phyloP scores from a whole-genome alignment of 2,329 filamentous ascomycete species.

The Xylaria sp. region DNA sequence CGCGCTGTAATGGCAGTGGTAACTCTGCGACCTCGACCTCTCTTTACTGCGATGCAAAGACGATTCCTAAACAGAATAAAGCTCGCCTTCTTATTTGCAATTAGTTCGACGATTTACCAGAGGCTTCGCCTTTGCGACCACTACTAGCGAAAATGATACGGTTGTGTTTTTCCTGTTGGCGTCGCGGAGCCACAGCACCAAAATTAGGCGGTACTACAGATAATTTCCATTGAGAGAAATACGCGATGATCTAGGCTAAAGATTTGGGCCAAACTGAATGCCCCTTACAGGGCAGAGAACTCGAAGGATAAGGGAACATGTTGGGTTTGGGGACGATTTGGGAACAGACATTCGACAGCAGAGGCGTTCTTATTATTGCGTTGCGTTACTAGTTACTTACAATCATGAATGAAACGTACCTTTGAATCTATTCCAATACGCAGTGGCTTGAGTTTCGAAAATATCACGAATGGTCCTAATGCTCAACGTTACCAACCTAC shows the following conservation, averaged over 20 bases:
- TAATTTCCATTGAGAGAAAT: neutral
- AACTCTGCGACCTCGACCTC: neutral
- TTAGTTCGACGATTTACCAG: neutral
- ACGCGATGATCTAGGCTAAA: neutral
- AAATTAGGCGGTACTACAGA: neutral
- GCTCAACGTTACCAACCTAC: neutral
- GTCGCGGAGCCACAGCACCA: neutral
- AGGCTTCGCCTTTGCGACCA: neutral
- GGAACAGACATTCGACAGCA: neutral
- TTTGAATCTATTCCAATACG: neutral
- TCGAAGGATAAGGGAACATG: neutral
- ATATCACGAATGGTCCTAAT: neutral
- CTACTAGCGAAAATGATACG: neutral
- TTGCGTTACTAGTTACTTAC: neutral
- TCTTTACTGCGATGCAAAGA: neutral
- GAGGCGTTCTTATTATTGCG: too few relatives aligned
- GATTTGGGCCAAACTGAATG: neutral
- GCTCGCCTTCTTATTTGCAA: neutral
- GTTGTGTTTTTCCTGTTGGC: neutral
- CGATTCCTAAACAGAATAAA: neutral
- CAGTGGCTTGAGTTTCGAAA: neutral
- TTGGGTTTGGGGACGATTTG: too few relatives aligned
- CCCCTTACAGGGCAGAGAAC: neutral
- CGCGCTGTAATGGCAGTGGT: neutral
- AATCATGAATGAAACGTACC: neutral